phyloP scores from a whole-genome alignment of 2,329 filamentous ascomycete species.

The Botrytis byssoidea region DNA sequence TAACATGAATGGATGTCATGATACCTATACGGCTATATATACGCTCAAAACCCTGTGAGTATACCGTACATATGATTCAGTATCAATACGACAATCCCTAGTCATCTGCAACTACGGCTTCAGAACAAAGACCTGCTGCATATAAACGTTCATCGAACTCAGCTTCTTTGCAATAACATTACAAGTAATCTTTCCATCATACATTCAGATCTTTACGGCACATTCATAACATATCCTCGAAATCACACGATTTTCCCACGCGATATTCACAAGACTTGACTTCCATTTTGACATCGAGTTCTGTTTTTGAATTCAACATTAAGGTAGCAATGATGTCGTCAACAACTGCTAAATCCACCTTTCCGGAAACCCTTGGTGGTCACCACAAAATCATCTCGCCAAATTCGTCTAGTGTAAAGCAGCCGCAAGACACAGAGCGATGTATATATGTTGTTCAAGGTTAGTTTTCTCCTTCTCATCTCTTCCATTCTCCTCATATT shows the following conservation, averaged over 20 bases:
- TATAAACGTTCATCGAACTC: fast-evolving
- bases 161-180: background rate
- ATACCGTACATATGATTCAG: background rate
- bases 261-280: background rate
- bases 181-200: background rate
- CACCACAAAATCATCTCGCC: background rate
- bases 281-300: background rate
- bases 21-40: background rate
- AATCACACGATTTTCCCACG: too few species aligned
- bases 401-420: background rate
- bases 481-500: too few species aligned
- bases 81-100: background rate
- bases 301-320: background rate
- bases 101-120: fast-evolving
- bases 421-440: background rate
- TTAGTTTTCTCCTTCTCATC: background rate
- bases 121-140: too few species aligned
- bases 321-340: background rate
- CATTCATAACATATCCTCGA: background rate
- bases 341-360: background rate
- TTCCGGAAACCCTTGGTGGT: background rate
- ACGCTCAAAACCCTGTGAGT: background rate
- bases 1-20: background rate
- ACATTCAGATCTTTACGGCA: background rate
- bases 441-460: background rate